Conservation (phyloP, 164 flowering plant species). For the Tetrastigma voinierianum region DNA sequence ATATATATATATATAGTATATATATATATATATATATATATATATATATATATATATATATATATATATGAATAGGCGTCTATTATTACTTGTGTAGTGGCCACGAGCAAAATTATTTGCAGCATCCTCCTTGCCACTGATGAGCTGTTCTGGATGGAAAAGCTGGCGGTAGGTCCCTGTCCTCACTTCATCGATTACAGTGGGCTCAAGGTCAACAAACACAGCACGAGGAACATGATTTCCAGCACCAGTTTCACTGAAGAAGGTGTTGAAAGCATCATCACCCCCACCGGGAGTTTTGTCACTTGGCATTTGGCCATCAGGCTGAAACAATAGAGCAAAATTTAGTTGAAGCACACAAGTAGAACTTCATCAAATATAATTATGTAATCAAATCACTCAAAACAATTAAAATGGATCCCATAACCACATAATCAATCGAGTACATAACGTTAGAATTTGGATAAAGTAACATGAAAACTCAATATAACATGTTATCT, state of each 20-base stretch:
- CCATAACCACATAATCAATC: too few species aligned
- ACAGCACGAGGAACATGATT: conserved; percentile 83
- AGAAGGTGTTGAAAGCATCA: conserved; percentile 67
- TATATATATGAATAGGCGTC: not conserved
- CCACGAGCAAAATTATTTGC: conserved; percentile 69
- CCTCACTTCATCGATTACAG: conserved; percentile 64
- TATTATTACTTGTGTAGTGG: conserved; percentile 45
- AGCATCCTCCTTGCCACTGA: conserved; percentile 66
- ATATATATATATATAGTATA: too few species aligned
- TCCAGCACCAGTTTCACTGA: conserved; percentile 82
- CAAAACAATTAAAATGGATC: too few species aligned
- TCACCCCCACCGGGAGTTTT: conserved; percentile 63
- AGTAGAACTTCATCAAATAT: too few species aligned
- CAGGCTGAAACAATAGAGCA: conserved; percentile 40
- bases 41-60: too few species aligned
- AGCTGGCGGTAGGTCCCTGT: conserved; percentile 73
- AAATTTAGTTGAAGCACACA: not conserved
- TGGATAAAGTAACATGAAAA: too few species aligned
- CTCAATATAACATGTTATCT: too few species aligned
- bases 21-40: too few species aligned
- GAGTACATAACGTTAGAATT: too few species aligned
- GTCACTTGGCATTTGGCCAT: conserved; percentile 78
- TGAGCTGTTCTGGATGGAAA: conserved; percentile 79
- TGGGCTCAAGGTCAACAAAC: conserved; percentile 63
- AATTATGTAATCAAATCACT: too few species aligned